phyloP scores from a whole-genome alignment of 1,284 basidiomycete genomes.

The Fomes fomentarius region DNA sequence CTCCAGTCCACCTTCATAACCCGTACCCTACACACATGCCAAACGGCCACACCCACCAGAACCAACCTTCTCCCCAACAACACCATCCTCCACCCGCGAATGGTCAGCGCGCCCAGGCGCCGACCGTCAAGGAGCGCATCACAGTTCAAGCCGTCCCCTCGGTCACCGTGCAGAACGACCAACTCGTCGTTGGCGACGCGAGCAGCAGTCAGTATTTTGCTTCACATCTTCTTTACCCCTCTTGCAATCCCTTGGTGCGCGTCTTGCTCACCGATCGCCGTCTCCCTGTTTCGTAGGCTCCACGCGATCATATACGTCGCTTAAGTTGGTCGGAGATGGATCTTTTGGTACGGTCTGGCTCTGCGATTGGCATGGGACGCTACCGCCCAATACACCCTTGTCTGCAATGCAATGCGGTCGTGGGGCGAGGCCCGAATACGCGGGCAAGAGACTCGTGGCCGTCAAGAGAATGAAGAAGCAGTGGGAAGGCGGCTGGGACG shows the following conservation, averaged over 20 bases:
- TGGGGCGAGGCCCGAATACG: slow-evolving; percentile 91
- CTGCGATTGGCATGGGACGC: slow-evolving; percentile 97
- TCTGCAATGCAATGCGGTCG: slow-evolving; percentile 92
- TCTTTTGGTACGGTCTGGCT: slow-evolving; percentile 98
- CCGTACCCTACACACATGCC: slow-evolving; percentile 32
- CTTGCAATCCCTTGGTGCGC: slow-evolving; percentile 9
- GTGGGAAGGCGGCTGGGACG: slow-evolving; percentile 97
- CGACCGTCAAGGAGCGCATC: slow-evolving; percentile 57
- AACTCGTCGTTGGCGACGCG: slow-evolving; percentile 70
- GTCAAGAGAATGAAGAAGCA: slow-evolving; percentile 98
- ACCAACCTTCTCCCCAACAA: slow-evolving; percentile 31
- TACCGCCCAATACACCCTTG: slow-evolving; percentile 85
- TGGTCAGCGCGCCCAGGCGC: slow-evolving; percentile 27
- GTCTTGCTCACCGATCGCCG: slow-evolving; percentile 14
- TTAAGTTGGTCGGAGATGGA: slow-evolving; percentile 94
- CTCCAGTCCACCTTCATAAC: slow-evolving; percentile 34
- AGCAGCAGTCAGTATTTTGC: slow-evolving; percentile 59
- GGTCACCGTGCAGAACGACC: slow-evolving; percentile 66
- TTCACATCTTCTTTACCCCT: slow-evolving; percentile 18
- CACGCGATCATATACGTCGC: slow-evolving; percentile 50
- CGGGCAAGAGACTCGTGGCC: slow-evolving; percentile 93
- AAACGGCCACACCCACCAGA: slow-evolving; percentile 34
- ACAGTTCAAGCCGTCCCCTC: slow-evolving; percentile 72
- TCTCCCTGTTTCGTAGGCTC: slow-evolving; percentile 34
- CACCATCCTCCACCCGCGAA: slow-evolving; percentile 28